phyloP scores from a whole-genome alignment of 2,329 filamentous ascomycete species.

The Mycosphaerella sp. region DNA sequence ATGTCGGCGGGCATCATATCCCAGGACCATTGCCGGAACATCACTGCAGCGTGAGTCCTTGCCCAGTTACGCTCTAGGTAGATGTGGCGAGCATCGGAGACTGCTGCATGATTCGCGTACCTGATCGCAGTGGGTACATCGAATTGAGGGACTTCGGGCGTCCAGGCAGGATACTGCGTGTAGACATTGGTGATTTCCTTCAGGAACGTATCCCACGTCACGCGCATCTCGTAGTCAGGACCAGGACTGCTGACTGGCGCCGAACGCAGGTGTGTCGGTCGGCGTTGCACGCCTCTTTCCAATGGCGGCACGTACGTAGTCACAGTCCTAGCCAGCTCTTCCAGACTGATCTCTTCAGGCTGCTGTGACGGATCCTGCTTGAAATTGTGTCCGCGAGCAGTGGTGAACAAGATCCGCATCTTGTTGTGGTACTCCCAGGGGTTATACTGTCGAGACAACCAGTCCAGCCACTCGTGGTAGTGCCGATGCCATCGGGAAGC shows the following conservation, averaged over 20 bases:
- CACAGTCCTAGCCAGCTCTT: background rate
- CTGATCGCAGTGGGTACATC: background rate
- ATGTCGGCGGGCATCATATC: slow-evolving; percentile 7
- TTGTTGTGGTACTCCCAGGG: slow-evolving; percentile 2
- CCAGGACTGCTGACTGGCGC: background rate
- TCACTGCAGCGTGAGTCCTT: background rate
- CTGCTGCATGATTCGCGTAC: background rate
- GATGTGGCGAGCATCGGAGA: background rate
- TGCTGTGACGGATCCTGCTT: background rate
- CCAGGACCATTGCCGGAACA: slow-evolving; percentile 1
- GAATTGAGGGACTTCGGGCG: background rate
- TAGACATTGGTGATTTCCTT: background rate
- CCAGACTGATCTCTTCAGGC: background rate
- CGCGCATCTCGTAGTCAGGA: background rate
- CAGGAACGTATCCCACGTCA: background rate
- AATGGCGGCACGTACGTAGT: background rate
- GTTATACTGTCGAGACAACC: background rate
- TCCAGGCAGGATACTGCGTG: background rate
- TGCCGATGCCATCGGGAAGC: background rate
- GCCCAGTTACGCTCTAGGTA: background rate
- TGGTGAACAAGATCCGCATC: background rate
- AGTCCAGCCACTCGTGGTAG: background rate
- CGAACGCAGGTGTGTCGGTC: background rate
- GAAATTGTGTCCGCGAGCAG: background rate
- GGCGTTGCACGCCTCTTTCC: background rate